Evolutionary conservation across 2,329 filamentous ascomycete species (phyloP), one percentile per base, ranked within the genome.

Genomic region (Camillea tinctor): DNA sequence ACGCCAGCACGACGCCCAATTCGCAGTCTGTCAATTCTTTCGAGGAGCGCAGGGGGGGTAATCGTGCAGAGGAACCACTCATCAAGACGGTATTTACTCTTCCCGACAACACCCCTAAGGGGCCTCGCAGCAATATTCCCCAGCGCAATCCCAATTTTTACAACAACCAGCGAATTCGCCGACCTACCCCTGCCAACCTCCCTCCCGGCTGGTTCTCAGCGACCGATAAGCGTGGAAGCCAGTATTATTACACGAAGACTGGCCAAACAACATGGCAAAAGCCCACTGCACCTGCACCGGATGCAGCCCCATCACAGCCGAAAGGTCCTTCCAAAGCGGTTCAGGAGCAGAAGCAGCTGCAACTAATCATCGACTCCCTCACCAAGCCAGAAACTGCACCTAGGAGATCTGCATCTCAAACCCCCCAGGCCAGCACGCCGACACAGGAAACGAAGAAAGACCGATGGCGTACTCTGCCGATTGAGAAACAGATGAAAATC

Each of bases 401-500:
- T 0, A 80, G 81, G 58, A 78, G 78, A 44, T 76, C 79, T 17
- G 75, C 85, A 2, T 84, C 87, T 0, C 85, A 85, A 15, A 92
- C 90, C 0, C 88, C 90, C 61, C 81, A 85, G 11, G 78, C 80
- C 2, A 84, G 77, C 56, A 80, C 83, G 1, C 81, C 83, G 5
- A 76, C 79, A 4, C 81, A 81, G 52, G 84, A 89, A 74, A 81
- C 81, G 5, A 88, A 85, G 67, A 82, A 83, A 68, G 88, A 92
- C 53, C 91, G 89, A 72, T 93, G 90, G 90, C 83, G 86, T 58
- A 83, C 82, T 60, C 74, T 88, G 30, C 81, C 88, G 1, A 74
- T 87, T 66, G 93, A 97, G 66, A 97, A 97, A 77, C 92, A 95
- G 76, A 96, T 93, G 85, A 97, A 92, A 79, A 82, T 97, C 2